These are phyloP conservation scores for Leishmania guyanensis DNA, from an alignment of 208 protist species.

Conservation along the genomic window DNA sequence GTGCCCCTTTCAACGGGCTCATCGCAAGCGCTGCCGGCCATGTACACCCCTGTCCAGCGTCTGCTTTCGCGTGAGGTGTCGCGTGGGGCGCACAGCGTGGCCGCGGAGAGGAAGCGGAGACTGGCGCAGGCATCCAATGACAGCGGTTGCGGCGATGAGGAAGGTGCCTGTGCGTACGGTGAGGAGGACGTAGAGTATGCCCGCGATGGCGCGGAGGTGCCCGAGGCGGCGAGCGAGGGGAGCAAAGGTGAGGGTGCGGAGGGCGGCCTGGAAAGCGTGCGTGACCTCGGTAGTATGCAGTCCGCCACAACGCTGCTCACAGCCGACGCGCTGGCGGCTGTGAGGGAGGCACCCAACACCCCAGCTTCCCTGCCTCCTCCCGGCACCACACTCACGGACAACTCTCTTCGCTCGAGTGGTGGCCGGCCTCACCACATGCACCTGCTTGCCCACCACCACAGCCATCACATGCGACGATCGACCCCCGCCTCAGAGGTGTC, in stretches of 20 bases:
- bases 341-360: not conserved
- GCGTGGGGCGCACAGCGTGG: not conserved
- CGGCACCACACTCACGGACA: not conserved
- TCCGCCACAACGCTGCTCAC: not conserved
- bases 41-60: slow-evolving; percentile 27
- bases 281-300: not conserved
- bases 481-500: slow-evolving; percentile 4
- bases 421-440: slow-evolving; percentile 23
- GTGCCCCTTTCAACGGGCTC: slow-evolving; percentile 14
- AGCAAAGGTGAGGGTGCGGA: not conserved
- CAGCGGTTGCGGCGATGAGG: not conserved
- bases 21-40: slow-evolving; percentile 11
- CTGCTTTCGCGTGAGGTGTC: slow-evolving; percentile 16
- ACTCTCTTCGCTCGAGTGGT: slow-evolving; percentile 8
- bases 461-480: slow-evolving; percentile 9
- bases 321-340: slow-evolving; percentile 5
- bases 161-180: not conserved
- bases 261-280: not conserved
- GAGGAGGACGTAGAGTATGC: not conserved
- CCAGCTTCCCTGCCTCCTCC: not conserved
- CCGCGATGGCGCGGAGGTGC: not conserved
- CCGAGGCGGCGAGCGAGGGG: not conserved
- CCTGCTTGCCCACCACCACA: slow-evolving; percentile 18
- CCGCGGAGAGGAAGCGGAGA: not conserved
- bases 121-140: not conserved